Base-by-base conservation (phyloP, 108 stramenopile species). In the Conticribra guillardii region DNA sequence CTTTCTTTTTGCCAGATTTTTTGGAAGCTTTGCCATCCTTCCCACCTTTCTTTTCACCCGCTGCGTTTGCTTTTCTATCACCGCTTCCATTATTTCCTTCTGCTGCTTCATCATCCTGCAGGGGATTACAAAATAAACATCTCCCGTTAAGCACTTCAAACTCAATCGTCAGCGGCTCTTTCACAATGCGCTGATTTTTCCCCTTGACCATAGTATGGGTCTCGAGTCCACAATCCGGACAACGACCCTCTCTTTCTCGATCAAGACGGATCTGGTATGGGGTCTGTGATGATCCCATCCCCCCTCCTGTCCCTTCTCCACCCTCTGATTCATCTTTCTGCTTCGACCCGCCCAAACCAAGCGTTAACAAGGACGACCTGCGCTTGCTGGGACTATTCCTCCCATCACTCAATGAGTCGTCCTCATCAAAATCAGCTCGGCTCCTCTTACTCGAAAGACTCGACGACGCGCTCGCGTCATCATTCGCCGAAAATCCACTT, bases 191-290 rank as follows among this genome's bases (percentile, higher is more conserved):
- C 11, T 41, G 37, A 63, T 46, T 33, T 8, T 27, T 9, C 15
- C 24, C 37, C 19, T 33, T 48, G 8, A 69, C 47, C 18, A 68
- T 41, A 31, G 23, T 54, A 54, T 80, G 79, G 29, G 82, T 83
- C 37, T 83, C 73, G 31, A 80, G 49, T 4, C 82, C 82, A 50
- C 82, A 83, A 16, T 80, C 74, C 16, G 66, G 52, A 54, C 82
- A 83, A 7, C 82, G 67, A 33, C 82, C 79, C 19, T 80, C 78
- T 53, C 74, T 67, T 22, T 67, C 79, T 48, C 82, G 37, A 71
- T 80, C 74, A 21, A 28, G 21, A 5, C 45, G 44, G 37, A 63
- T 47, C 2, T 65, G 32, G 1, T 1, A 22, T 23, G 64, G n/a
- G 0, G 29, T 22, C 50, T 2, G 11, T 0, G 44, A 41, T 31